These are phyloP conservation scores for Alternaria metachromatica DNA, from an alignment of 2,329 filamentous ascomycete genomes.

Conservation along the genomic window DNA sequence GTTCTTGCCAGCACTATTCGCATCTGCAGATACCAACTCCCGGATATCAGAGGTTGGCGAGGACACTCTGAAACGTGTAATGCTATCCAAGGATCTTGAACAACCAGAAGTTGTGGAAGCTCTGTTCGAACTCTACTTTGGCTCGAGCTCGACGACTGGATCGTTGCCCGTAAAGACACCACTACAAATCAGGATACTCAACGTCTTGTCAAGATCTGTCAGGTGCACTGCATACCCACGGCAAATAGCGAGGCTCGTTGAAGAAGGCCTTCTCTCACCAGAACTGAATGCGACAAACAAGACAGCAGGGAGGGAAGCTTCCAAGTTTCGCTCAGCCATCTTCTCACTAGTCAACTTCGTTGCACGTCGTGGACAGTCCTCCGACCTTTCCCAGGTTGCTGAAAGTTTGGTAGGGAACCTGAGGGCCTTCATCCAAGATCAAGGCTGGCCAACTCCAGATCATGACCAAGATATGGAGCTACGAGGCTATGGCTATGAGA, in stretches of 20 bases:
- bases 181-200: constrained; percentile 78
- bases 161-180: constrained; percentile 62
- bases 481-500: constrained; percentile 85
- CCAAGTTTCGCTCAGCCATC: constrained; percentile 80
- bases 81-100: constrained; percentile 73
- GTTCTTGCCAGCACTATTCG: constrained; percentile 82
- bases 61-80: constrained; percentile 82
- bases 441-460: constrained; percentile 79
- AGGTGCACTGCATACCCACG: constrained; percentile 72
- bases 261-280: constrained; percentile 65
- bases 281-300: constrained; percentile 41
- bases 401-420: constrained; percentile 72
- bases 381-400: constrained; percentile 70
- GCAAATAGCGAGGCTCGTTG: constrained; percentile 72
- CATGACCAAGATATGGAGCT: constrained; percentile 66
- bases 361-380: constrained; percentile 71
- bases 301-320: constrained; percentile 71
- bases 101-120: constrained; percentile 66
- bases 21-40: constrained; percentile 81
- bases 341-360: constrained; percentile 90
- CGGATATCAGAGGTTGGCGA: constrained; percentile 85
- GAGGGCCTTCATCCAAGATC: constrained; percentile 74
- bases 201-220: constrained; percentile 77
- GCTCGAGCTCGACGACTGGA: constrained; percentile 51
- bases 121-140: constrained; percentile 77